phyloP scores from a whole-genome alignment of 768 basidiomycete genomes.

The Rhizopogon roseolus region DNA sequence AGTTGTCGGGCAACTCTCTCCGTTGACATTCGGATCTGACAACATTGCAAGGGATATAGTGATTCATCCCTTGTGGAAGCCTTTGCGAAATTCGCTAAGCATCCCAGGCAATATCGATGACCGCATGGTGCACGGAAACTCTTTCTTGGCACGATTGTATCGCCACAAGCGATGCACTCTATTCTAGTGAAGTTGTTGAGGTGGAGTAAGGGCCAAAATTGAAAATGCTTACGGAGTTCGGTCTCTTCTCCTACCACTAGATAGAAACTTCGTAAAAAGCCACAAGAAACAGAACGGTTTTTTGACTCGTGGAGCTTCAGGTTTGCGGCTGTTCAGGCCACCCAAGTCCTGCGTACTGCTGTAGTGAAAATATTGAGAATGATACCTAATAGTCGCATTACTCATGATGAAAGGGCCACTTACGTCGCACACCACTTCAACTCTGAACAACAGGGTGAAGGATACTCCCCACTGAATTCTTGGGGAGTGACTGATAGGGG shows the following conservation, averaged over 20 bases:
- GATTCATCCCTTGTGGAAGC: conserved; percentile 43
- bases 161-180: conserved; percentile 38
- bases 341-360: neutral
- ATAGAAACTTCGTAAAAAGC: neutral
- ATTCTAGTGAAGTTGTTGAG: conserved; percentile 9
- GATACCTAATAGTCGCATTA: neutral
- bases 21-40: conserved; percentile 32
- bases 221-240: neutral
- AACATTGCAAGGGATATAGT: conserved; percentile 49
- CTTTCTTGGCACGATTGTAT: conserved; percentile 14
- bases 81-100: conserved; percentile 37
- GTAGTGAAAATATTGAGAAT: neutral
- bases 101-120: conserved; percentile 44
- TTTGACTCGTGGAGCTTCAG: neutral
- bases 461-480: neutral
- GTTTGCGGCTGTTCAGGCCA: neutral
- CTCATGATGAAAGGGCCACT: neutral
- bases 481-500: neutral
- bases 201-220: neutral
- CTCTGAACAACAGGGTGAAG: neutral
- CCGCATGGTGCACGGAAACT: conserved; percentile 37
- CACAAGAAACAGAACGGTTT: neutral
- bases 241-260: neutral
- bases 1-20: conserved; percentile 27
- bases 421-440: neutral